phyloP scores from a whole-genome alignment of 2,329 filamentous ascomycete genomes.

The Arthrobotrys sinensis region DNA sequence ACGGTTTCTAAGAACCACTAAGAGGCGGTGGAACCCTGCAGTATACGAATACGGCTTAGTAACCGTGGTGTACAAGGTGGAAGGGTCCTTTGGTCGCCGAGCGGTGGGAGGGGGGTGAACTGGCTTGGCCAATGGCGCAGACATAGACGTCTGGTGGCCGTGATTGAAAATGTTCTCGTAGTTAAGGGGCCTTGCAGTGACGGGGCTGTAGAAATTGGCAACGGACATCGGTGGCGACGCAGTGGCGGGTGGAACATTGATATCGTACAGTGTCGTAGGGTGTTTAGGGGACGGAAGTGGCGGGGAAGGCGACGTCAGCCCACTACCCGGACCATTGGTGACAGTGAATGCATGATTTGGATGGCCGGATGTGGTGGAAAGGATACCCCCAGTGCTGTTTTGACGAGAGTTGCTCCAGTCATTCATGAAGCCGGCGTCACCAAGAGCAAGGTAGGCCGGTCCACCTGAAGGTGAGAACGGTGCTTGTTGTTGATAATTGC shows the following conservation, averaged over 20 bases:
- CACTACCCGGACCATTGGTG: constrained; percentile 58
- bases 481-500: constrained; percentile 52
- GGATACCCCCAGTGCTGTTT: constrained; percentile 54
- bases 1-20: constrained; percentile 82
- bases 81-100: constrained; percentile 79
- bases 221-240: constrained; percentile 64
- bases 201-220: constrained; percentile 56
- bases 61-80: constrained; percentile 88
- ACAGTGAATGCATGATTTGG: constrained; percentile 57
- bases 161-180: constrained; percentile 64
- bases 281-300: constrained; percentile 57
- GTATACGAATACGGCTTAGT: constrained; percentile 94
- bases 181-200: constrained; percentile 51
- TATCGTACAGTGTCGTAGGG: constrained; percentile 51
- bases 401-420: constrained; percentile 56
- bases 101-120: constrained; percentile 64
- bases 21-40: constrained; percentile 88
- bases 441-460: constrained; percentile 53
- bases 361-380: constrained; percentile 42
- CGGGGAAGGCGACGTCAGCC: constrained; percentile 53
- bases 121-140: constrained; percentile 68
- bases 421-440: constrained; percentile 53
- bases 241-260: constrained; percentile 57
- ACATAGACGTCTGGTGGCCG: constrained; percentile 68
- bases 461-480: constrained; percentile 58